Evolutionary conservation across 2,329 filamentous ascomycete genomes (phyloP).

Genomic region (Neofusicoccum parvum): DNA sequence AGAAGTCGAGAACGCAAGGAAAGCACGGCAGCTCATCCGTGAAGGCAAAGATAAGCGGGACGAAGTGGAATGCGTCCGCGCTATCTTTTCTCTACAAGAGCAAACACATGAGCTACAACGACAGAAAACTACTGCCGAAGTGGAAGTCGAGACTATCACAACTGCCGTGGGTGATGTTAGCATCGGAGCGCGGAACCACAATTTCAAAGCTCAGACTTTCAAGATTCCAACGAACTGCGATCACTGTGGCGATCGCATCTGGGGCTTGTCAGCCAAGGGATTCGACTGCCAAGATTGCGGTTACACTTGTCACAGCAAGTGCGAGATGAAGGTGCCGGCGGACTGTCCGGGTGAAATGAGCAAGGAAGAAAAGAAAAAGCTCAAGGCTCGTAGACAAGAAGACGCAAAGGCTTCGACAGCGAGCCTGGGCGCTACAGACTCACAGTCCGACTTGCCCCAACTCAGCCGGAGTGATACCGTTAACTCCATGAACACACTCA

Average conservation of each 20-base stretch:
- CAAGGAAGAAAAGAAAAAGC: constrained; percentile 94
- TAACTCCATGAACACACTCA: constrained; percentile 72
- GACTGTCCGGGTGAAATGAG: constrained; percentile 91
- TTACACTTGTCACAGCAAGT: constrained; percentile 98
- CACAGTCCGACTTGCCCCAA: constrained; percentile 64
- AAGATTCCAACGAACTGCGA: constrained; percentile 99
- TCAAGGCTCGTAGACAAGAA: constrained; percentile 84
- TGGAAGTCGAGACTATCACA: constrained; percentile 93
- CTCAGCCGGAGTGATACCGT: constrained; percentile 84
- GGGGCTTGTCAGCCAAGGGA: constrained; percentile 94
- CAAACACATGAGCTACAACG: constrained; percentile 81
- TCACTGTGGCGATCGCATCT: constrained; percentile 92
- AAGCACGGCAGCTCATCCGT: constrained; percentile 72
- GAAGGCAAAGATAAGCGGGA: constrained; percentile 87
- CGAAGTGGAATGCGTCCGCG: constrained; percentile 79
- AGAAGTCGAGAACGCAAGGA: constrained; percentile 79
- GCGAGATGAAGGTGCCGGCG: constrained; percentile 96
- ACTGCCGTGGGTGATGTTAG: constrained; percentile 88
- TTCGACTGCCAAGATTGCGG: constrained; percentile 96
- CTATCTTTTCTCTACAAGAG: constrained; percentile 84
- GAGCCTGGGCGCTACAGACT: constrained; percentile 48
- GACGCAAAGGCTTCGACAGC: constrained; percentile 63
- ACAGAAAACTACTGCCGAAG: constrained; percentile 82
- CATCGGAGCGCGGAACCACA: constrained; percentile 89
- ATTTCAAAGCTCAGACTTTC: constrained; percentile 98